A percentile compares a stretch with the other conserved stretches of the same genome.
These are phyloP conservation scores for Fusarium sp. DNA, from an alignment of 2,329 filamentous ascomycete species.

Conservation along the genomic window DNA sequence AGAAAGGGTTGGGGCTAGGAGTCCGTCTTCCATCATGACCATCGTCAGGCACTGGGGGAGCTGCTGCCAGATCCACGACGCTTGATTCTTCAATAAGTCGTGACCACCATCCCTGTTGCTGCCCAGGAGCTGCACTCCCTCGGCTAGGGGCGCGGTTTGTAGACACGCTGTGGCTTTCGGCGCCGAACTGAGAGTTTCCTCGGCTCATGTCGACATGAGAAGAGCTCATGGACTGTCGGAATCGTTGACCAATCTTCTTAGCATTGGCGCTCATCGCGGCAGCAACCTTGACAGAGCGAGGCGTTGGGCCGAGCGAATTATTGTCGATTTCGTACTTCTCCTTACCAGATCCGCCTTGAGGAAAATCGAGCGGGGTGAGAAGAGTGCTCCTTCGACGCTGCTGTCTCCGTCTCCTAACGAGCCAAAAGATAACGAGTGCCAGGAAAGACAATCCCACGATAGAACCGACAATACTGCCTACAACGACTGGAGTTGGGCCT, in stretches of 20 bases:
- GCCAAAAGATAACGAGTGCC: constrained; percentile 57
- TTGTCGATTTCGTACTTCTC: constrained; percentile 49
- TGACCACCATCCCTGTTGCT: constrained; percentile 54
- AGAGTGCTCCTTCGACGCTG: constrained; percentile 57
- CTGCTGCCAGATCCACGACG: constrained; percentile 48
- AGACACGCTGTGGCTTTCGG: constrained; percentile 50
- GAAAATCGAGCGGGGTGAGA: constrained; percentile 56
- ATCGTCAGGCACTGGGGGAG: constrained; percentile 30
- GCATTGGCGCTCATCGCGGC: constrained; percentile 44
- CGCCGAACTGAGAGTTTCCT: constrained; percentile 60
- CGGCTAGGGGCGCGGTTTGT: constrained; percentile 16
- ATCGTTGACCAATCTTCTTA: constrained; percentile 36
- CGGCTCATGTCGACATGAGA: constrained; percentile 59
- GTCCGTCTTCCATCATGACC: constrained; percentile 17
- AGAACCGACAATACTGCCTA: constrained; percentile 61
- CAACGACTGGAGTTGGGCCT: constrained; percentile 50
- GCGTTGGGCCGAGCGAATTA: constrained; percentile 59
- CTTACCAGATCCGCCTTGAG: constrained; percentile 25
- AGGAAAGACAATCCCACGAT: constrained; percentile 53
- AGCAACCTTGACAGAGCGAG: constrained; percentile 46
- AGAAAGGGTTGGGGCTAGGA: constrained; percentile 41
- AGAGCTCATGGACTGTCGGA: constrained; percentile 32
- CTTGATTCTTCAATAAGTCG: constrained; percentile 51
- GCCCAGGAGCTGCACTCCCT: constrained; percentile 6
- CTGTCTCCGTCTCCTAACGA: constrained; percentile 53